Base-by-base conservation (phyloP, 164 flowering plant species). In the Sextonia rubra region DNA sequence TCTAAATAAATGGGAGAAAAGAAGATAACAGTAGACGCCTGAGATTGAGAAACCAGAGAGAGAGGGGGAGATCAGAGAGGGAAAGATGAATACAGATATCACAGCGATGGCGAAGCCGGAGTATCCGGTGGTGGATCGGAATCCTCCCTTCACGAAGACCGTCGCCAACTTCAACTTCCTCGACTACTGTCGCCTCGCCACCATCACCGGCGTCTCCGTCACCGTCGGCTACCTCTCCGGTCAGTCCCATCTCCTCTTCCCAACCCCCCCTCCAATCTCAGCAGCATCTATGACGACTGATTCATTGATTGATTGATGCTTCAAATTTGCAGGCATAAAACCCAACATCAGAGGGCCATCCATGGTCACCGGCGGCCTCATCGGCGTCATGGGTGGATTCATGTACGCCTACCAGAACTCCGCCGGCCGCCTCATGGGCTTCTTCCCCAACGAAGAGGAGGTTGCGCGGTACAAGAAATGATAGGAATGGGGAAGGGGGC, bases 371-470 rank as follows among this genome's bases (percentile, higher is more conserved):
- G 98, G 98, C 4, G 98, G 98, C 44, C 70, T 94, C 78, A 92
- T 94, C 47, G 98, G 97, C 12, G 62, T 94, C 3, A 81, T 94
- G 95, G 98, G 98, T 4, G 98, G 97, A 3, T 94, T 94, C 73
- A 94, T 94, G 95, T 92, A 92, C 72, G 97, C 98, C 0, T 94
- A 94, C 80, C 98, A 94, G 85, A 94, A 94, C 81, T 94, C 98
- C 2, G 89, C 88, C 9, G 98, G 98, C 12, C 85, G 98, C 69
- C 81, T 94, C 77, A 94, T 94, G 98, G 98, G 98, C 0, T 94
- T 94, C 80, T 94, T 92, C 85, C 93, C 97, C 66, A 94, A 94
- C 67, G 94, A 90, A 3, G 89, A 80, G 14, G 98, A 94, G 93
- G 98, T 92, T 66, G 92, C 92, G 71, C 85, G 81, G 58, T 88